A percentile compares a stretch with the other conserved stretches of the same genome.
Evolutionary conservation across 2,329 filamentous ascomycete genomes (phyloP).

Genomic region (Capronia americana): DNA sequence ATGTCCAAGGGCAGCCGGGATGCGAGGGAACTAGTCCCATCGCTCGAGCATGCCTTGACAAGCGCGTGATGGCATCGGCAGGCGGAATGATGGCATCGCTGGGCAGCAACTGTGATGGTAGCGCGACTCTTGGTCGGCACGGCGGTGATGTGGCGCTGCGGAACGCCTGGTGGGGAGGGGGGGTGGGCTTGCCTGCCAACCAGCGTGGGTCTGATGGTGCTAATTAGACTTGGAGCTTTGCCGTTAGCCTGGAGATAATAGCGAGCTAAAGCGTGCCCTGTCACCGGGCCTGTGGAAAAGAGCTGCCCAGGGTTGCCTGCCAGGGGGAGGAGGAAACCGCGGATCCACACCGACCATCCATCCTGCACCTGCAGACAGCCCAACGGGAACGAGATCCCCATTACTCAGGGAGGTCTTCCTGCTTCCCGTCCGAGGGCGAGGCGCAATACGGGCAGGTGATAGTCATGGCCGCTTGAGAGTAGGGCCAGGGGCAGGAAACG

Average conservation of each 20-base stretch:
- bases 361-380: constrained; percentile 5
- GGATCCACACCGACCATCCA: constrained; percentile 12
- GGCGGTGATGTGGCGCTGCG: constrained; percentile 35
- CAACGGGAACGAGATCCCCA: constrained; percentile 21
- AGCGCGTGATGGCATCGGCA: constrained; percentile 35
- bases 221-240: constrained; percentile 23
- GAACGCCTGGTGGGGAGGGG: constrained; percentile 12
- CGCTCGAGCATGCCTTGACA: constrained; percentile 29
- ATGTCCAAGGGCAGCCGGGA: constrained; percentile 12
- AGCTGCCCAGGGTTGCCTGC: constrained; percentile 7
- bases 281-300: constrained; percentile 14
- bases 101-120: constrained; percentile 34
- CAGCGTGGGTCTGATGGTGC: constrained; percentile 22
- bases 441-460: constrained; percentile 19
- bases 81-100: constrained; percentile 37
- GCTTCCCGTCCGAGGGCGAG: not conserved
- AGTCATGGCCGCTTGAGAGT: constrained; percentile 23
- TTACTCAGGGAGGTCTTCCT: constrained; percentile 15
- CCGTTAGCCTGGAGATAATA: not conserved
- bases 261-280: constrained; percentile 10
- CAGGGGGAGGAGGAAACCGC: constrained; percentile 20
- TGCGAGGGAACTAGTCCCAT: constrained; percentile 27
- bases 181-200: constrained; percentile 22
- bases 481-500: constrained; percentile 27
- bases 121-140: constrained; percentile 25